Conservation (phyloP, 1,284 basidiomycete species). For the Prillingera fragicola region DNA sequence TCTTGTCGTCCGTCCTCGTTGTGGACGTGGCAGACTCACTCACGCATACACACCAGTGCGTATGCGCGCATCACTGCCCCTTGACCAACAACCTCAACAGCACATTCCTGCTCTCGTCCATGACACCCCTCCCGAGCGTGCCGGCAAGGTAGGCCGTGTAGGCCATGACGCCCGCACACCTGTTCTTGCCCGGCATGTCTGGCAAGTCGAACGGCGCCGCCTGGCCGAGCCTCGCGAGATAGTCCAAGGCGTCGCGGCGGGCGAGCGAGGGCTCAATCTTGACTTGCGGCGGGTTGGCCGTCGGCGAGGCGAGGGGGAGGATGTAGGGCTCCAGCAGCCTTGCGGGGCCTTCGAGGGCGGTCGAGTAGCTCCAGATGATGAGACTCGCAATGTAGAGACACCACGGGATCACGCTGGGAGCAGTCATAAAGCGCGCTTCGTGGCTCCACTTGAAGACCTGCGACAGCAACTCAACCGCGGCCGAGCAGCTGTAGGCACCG, state of each 20-base stretch:
- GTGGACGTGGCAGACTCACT: too few species aligned
- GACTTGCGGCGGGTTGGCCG: background rate
- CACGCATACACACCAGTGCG: too few species aligned
- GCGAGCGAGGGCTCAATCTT: conserved; percentile 24
- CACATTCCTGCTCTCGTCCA: conserved; percentile 23
- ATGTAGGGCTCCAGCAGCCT: background rate
- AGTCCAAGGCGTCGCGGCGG: conserved; percentile 17
- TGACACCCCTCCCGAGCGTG: conserved; percentile 16
- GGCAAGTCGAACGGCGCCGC: conserved; percentile 2
- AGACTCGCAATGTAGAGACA: conserved; percentile 5
- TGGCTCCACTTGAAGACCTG: conserved; percentile 4
- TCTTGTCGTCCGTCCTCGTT: too few species aligned
- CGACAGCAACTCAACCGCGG: conserved; percentile 11
- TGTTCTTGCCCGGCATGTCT: conserved; percentile 16
- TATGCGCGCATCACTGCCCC: too few species aligned
- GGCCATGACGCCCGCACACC: conserved; percentile 21
- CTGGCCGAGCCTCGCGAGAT: conserved; percentile 11
- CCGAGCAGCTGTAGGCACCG: conserved; percentile 15
- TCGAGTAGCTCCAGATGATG: conserved; percentile 22
- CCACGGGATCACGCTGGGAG: conserved; percentile 2
- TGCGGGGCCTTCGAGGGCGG: conserved; percentile 19
- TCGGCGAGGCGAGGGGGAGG: background rate
- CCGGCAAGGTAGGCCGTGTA: conserved; percentile 26
- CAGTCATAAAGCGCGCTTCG: background rate
- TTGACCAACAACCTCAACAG: conserved; percentile 14